Evolutionary conservation across 768 basidiomycete genomes (phyloP), one percentile per base, ranked within the genome.

Genomic region (Kondoa subrosea): DNA sequence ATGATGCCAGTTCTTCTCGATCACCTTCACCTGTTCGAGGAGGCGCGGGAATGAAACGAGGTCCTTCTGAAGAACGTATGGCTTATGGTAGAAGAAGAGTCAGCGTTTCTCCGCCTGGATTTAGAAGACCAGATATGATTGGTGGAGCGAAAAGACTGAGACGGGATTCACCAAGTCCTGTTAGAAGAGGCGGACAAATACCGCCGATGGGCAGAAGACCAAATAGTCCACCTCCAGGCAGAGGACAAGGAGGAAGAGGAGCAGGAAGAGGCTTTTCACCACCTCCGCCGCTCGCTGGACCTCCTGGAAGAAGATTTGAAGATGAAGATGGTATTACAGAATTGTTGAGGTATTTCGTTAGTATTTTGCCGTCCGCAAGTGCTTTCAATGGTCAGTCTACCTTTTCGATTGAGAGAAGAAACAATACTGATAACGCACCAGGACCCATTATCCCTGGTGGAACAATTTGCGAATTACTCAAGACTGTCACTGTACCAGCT

Each of bases 321-420:
- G 50, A 14, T 56, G 60, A 57, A 33, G 69, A 69, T 40, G 68
- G 70, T 34, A 81, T 91, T 33, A 79, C 79, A 26, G 75, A 74
- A 57, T 72, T 76, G 0, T 72, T 93, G 17, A 82, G 83, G n/a
- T 87, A 85, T 84, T 93, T 96, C 77, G 80, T 95, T 34, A 85
- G 85, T 30, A 84, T 85, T 70, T 78, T 97, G 63, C 92, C 92
- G 3, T 78, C 81, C 56, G 79, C 87, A 2, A 71, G 77, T 16
- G 77, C 82, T n/a, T 96, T 95, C 76, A 89, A 95, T 77, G 92
- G 91, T 91, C 26, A 21, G 68, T 64, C 4, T 16, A 31, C 27
- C 25, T 33, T 27, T 56, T 26, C 0, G 1, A n/a, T 4, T 17
- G 16, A 15, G 15, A 8, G 34, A 21, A 31, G 61, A 8, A n/a